Percentiles rank a stretch among this genome's conserved stretches.
Conservation (phyloP, 257 asterid species). For the Solanum pimpinellifolium region DNA sequence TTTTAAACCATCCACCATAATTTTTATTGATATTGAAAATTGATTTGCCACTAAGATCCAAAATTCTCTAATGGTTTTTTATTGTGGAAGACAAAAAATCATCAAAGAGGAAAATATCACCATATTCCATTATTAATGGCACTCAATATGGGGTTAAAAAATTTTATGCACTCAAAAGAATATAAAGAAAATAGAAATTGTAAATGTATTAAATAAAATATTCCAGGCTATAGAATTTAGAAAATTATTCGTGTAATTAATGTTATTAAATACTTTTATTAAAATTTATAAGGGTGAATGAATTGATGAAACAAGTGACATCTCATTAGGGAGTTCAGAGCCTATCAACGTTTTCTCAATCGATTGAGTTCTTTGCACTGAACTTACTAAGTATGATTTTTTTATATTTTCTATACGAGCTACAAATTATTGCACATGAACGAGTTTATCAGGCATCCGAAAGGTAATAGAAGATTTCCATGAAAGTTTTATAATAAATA, state of each 20-base stretch:
- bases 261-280: too few species aligned
- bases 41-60: neutral
- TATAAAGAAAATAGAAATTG: too few species aligned
- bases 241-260: too few species aligned
- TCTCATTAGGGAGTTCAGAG: too few species aligned
- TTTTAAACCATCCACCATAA: too few species aligned
- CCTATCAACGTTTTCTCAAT: too few species aligned
- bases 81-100: neutral
- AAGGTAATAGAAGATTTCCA: neutral
- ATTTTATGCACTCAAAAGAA: too few species aligned
- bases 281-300: too few species aligned
- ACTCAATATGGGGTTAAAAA: too few species aligned
- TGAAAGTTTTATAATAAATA: too few species aligned
- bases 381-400: neutral
- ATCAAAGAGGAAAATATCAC: neutral
- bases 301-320: neutral
- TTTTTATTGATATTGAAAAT: neutral
- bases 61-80: neutral
- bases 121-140: neutral
- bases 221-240: too few species aligned
- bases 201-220: too few species aligned
- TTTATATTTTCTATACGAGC: neutral
- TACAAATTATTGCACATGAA: neutral
- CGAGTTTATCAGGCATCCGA: accelerated
- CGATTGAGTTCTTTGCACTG: accelerated